Evolutionary conservation across 768 basidiomycete genomes (phyloP), one percentile per base, ranked within the genome.

Genomic region (Russula sp.): DNA sequence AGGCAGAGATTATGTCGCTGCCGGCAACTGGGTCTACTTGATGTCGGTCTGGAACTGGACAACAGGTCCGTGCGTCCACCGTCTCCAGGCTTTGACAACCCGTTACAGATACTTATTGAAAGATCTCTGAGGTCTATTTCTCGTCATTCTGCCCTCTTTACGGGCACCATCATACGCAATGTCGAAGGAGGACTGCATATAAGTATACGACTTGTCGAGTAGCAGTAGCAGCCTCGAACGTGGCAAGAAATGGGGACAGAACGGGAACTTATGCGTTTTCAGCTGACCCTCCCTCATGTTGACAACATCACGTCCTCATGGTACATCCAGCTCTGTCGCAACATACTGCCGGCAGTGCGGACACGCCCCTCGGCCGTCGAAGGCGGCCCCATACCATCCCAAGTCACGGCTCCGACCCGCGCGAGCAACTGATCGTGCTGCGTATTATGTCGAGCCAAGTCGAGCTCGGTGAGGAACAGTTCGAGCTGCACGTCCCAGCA

Each of bases 11-110:
- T 60, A 45, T 22, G 40, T 64, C 5, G 58, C 63, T 31, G 49
- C 53, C 3, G 54, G 18, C 58, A 45, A 48, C 11, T 48, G 48
- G 27, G 32, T 45, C 22, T 45, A 32, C 14, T 51, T 50, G 18
- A 60, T 64, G 11, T 60, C 58, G 1, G 39, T 60, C 13, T 64
- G 63, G 63, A 64, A 64, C 27, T 64, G 63, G 63, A 64, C 60
- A 54, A 64, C 58, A 2, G 63, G 9, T 14, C 10, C 22, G 22
- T 27, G 22, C 22, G 22, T 27, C 22, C 22, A 27, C n/a, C n/a
- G 22, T 27, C 22, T 27, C 22, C 2, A 27, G 22, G 22, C 22
- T 27, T 27, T 27, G 22, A 27, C 22, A 27, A 27, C 22, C 22
- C 22, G 22, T 27, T 27, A 27, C 22, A 27, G 2, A 27, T 14